Evolutionary conservation across 192 early-diverging fungal species (phyloP).

Genomic region (Mortierella claussenii): DNA sequence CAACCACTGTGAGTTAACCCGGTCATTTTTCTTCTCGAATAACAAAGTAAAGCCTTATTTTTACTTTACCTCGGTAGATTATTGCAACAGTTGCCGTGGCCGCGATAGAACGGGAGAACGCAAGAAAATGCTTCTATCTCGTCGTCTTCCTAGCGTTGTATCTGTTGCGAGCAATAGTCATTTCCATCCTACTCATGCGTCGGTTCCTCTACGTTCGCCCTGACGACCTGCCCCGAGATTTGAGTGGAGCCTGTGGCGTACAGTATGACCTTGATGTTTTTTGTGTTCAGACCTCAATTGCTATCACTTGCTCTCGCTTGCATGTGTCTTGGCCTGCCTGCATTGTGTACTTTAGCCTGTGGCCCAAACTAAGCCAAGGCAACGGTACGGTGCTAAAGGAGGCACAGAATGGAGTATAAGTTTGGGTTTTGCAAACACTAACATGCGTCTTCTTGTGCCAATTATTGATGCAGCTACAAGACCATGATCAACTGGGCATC

Average conservation of each 20-base stretch:
- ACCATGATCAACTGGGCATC: constrained; percentile 52
- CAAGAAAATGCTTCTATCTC: constrained; percentile 16
- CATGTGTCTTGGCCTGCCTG: no score
- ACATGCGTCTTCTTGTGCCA: no score
- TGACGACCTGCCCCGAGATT: constrained; percentile 30
- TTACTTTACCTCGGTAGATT: constrained; percentile 10
- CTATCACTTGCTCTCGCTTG: not conserved
- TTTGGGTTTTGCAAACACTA: no score
- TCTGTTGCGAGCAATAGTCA: constrained; percentile 24
- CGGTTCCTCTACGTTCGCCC: constrained; percentile 38
- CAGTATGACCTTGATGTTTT: constrained; percentile 27
- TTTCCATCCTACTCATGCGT: constrained; percentile 22
- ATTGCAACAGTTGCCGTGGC: constrained; percentile 13
- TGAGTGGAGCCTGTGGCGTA: constrained; percentile 38
- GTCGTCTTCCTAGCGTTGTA: constrained; percentile 31
- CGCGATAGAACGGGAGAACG: constrained; percentile 17
- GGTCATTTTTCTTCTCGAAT: no score
- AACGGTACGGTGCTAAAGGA: no score
- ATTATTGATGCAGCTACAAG: constrained; percentile 33
- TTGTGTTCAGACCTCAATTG: not conserved
- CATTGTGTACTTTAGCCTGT: not conserved
- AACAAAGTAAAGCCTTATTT: not conserved
- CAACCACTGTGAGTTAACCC: no score
- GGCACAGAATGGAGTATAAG: no score
- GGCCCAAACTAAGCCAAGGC: not conserved